A percentile compares a stretch with the other conserved stretches of the same genome.
phyloP scores from a whole-genome alignment of 108 stramenopile species.

The Cyclotella choctawhatcheeana region DNA sequence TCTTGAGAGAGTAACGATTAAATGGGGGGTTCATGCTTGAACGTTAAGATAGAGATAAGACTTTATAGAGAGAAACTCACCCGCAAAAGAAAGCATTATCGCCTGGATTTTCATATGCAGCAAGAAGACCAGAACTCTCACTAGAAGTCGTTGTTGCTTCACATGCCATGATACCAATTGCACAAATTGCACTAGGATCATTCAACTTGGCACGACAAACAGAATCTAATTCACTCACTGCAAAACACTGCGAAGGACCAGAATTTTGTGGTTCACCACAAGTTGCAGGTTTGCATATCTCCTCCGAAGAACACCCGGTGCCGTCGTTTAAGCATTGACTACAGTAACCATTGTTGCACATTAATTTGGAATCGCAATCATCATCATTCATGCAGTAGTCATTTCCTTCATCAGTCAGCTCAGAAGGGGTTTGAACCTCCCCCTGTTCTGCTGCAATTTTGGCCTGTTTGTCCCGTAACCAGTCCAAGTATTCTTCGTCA shows the following conservation, averaged over 20 bases:
- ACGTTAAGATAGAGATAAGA: not conserved
- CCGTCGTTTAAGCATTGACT: conserved; percentile 23
- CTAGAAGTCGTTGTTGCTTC: not conserved
- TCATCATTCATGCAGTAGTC: conserved; percentile 1
- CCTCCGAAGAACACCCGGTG: conserved; percentile 26
- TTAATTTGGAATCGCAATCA: conserved; percentile 6
- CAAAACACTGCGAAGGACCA: conserved; percentile 26
- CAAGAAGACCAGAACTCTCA: not conserved
- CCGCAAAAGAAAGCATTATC: conserved; percentile 46
- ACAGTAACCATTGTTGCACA: conserved; percentile 31
- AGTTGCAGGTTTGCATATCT: conserved; percentile 24
- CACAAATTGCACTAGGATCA: conserved; percentile 14
- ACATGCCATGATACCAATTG: conserved; percentile 28
- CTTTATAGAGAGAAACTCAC: not conserved
- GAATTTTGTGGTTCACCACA: conserved; percentile 13
- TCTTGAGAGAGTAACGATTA: not conserved
- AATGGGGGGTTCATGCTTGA: no score
- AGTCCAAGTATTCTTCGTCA: conserved; percentile 21
- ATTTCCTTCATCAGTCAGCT: not conserved
- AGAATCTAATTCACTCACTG: conserved; percentile 14
- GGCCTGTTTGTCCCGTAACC: conserved; percentile 22
- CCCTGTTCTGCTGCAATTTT: not conserved
- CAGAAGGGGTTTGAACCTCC: not conserved
- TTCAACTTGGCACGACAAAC: conserved; percentile 4
- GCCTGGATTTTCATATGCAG: conserved; percentile 32